Evolutionary conservation across 768 basidiomycete genomes (phyloP), one percentile per base, ranked within the genome.

Genomic region (Russula emetica): DNA sequence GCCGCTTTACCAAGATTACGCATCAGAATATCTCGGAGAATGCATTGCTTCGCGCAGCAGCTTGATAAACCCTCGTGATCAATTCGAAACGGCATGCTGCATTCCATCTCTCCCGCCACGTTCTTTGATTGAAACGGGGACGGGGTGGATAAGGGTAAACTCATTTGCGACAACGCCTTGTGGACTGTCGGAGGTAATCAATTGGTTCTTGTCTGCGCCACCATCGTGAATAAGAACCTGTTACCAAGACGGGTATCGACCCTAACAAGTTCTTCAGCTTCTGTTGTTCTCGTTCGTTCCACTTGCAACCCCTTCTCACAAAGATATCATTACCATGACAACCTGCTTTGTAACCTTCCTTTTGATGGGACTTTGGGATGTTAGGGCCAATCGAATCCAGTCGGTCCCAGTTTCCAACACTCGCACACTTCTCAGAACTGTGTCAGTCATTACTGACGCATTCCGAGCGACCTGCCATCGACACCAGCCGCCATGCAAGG

Each of bases 81-180:
- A 57, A 45, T 30, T 45, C 24, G 20, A 57, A 44, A 45, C 55
- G 55, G 40, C 42, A 32, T 30, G 30, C 30, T 13, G 28, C 11
- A 36, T 24, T 36, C 22, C 45, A 10, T 13, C 3, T 24, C 9
- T 47, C 30, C 22, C 22, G 30, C 32, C 28, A 28, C 57, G 9
- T 32, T 1, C 14, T 28, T 32, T 5, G 42, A 36, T 24, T 18
- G 22, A 58, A 24, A 49, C 34, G 9, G n/a, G n/a, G n/a, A n/a
- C n/a, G n/a, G 28, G 14, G 20, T 26, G 26, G 5, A 36, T 38
- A 49, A 58, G 20, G 11, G 24, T 49, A 24, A 28, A 26, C 22
- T 38, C 22, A 16, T 54, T 34, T 54, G 53, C 53, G 53, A 54
- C 36, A 54, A 34, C 14, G 53, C 34, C 53, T 36, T 22, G 53